Percentiles rank a stretch among this genome's conserved stretches.
phyloP scores from a whole-genome alignment of 257 asterid species.

The Linaria vulgaris region DNA sequence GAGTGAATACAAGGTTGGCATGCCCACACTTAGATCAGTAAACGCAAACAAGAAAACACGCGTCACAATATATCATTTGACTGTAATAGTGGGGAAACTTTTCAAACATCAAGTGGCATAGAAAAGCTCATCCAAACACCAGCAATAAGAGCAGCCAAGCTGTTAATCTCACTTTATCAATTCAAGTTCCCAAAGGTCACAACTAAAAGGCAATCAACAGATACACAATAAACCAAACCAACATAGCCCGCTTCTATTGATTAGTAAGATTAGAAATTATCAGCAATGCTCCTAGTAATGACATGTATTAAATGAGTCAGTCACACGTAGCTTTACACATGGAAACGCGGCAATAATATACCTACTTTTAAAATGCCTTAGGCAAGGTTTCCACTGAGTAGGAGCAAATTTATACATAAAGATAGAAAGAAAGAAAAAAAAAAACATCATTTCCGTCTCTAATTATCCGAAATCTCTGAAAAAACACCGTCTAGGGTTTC shows the following conservation, averaged over 20 bases:
- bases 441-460: slow-evolving; percentile 6
- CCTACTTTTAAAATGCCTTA: no score
- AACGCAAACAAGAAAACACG: background rate
- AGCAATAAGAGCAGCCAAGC: background rate
- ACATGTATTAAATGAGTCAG: slow-evolving; percentile 8
- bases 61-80: no score
- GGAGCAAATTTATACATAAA: slow-evolving; percentile 1
- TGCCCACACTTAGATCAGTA: background rate
- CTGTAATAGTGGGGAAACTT: no score
- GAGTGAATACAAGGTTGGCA: background rate
- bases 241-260: slow-evolving; percentile 11
- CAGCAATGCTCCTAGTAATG: background rate
- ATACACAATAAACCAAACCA: background rate
- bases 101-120: background rate
- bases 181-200: background rate
- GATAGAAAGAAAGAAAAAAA: no score
- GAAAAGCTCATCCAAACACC: no score
- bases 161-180: background rate
- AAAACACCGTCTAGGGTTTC: slow-evolving; percentile 10
- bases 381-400: background rate
- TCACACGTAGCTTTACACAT: slow-evolving; percentile 1
- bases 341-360: slow-evolving; percentile 18
- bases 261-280: slow-evolving; percentile 2
- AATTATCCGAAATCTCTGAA: slow-evolving; percentile 12
- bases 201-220: background rate